Evolutionary conservation across 768 basidiomycete species (phyloP).

Genomic region (Boletus vinaceobasis): DNA sequence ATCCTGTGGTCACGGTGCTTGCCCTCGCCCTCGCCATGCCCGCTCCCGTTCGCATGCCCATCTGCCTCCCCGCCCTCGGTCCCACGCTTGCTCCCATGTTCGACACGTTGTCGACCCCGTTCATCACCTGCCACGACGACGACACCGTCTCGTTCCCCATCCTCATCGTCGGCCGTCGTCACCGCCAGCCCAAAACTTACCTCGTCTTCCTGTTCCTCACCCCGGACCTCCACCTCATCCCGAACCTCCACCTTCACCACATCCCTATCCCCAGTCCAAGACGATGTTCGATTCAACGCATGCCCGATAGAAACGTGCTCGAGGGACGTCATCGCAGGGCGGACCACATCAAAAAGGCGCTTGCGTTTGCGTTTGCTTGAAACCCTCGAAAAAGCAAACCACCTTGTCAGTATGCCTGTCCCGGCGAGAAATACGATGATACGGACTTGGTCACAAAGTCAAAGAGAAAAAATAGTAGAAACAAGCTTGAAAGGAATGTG

Average conservation of each 20-base stretch:
- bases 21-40: not conserved
- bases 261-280: slow-evolving; percentile 1
- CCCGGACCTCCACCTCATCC: not conserved
- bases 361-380: not conserved
- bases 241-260: not conserved
- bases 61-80: not conserved
- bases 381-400: no score
- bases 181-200: slow-evolving; percentile 14
- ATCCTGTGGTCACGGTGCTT: not conserved
- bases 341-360: slow-evolving; percentile 14
- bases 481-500: not conserved
- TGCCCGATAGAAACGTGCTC: slow-evolving; percentile 22
- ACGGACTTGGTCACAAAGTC: not conserved
- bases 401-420: not conserved
- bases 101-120: not conserved
- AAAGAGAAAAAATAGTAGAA: not conserved
- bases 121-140: not conserved
- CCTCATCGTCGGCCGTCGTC: slow-evolving; percentile 13
- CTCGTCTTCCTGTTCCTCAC: not conserved
- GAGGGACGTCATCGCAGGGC: slow-evolving; percentile 25
- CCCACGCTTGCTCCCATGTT: not conserved
- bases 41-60: not conserved
- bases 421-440: no score
- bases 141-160: not conserved
- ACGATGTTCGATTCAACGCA: not conserved